Evolutionary conservation across 306 rosid species (phyloP), one percentile per base, ranked within the genome.

Genomic region (Cicer pinnatifidum): DNA sequence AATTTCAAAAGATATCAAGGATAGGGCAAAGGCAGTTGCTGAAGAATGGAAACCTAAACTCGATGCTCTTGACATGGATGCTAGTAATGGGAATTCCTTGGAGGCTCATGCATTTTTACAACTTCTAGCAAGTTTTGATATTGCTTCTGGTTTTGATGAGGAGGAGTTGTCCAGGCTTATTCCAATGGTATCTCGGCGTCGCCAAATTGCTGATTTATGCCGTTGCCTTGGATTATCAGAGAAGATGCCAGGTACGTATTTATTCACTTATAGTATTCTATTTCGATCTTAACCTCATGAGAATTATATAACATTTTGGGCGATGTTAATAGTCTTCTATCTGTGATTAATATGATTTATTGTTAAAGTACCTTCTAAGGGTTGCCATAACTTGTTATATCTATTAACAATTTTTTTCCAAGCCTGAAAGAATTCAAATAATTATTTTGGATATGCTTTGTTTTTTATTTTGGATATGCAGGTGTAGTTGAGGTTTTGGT

Each of bases 91-190:
- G 75, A 95, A 91, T 86, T 91, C 97, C 66, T 64, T 95, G 68
- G 97, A 95, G 88, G 99, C 99, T 85, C 99, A 95, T 81, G 99
- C 97, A 16, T 95, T 95, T 86, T 86, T 95, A 87, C 99, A 95
- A 84, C 97, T 95, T 72, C 79, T 95, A 11, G 96, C 89, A 39
- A 91, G 92, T 82, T 95, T 91, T 84, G 82, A 77, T 46, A 85
- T 95, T 82, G 85, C 91, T 57, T 91, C 99, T 69, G 99, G 83
- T 86, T 95, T 95, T 83, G 84, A 88, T 15, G 92, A 83, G 79
- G 89, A 86, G 58, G 96, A 87, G 72, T 69, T 95, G 46, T 88
- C 91, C 73, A 85, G 90, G 88, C 85, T 95, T 45, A 84, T 95
- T 62, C 99, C 99, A 33, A 87, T 88, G 91, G 97, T 95, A 69